Evolutionary conservation across 2,329 filamentous ascomycete genomes (phyloP), one percentile per base, ranked within the genome.

Genomic region (Chalaropsis ovoidea): DNA sequence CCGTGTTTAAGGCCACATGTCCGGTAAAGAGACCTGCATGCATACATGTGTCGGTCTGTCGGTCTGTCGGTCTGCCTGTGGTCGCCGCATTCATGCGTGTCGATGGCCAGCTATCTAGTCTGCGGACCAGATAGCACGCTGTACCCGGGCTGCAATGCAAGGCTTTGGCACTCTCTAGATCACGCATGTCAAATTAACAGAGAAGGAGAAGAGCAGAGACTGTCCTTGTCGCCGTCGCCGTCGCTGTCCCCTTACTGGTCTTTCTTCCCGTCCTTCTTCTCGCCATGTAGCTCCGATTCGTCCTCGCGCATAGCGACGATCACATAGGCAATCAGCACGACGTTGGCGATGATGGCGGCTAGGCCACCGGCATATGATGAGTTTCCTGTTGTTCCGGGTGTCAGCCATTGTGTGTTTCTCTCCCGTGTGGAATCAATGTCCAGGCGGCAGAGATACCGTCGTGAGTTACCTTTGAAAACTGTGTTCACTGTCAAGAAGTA

Each of bases 291-390:
- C 31, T 80, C 80, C 1, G 77, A 76, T 70, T 82, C 77, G 72
- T 97, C 94, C 74, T 99, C 94, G 68, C 82, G 86, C 82, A 96
- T 92, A 3, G 94, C 94, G 22, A 96, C 90, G 66, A 96, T 78
- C 54, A 97, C 84, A 75, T 97, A 99, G n/a, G 82, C 85, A 66
- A 97, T 82, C 62, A 99, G 78, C 2, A 99, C 90, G 1, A 95
- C 82, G 71, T 99, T 99, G 13, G 94, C 94, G 74, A 95, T 85
- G 62, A 97, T 77, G 22, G 94, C 94, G 1, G 94, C 94, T 42
- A 88, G 79, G 0, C 85, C 91, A 15, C 92, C 94, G 2, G 92
- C 90, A 71, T 86, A 93, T 1, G 92, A 95, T 15, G 90, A 83
- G 75, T 96, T 96, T 70, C 91, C 93, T 95, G 61, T 24, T 4